Evolutionary conservation across 495 filamentous ascomycete genomes (phyloP).

Genomic region (Usnea hakonensis): DNA sequence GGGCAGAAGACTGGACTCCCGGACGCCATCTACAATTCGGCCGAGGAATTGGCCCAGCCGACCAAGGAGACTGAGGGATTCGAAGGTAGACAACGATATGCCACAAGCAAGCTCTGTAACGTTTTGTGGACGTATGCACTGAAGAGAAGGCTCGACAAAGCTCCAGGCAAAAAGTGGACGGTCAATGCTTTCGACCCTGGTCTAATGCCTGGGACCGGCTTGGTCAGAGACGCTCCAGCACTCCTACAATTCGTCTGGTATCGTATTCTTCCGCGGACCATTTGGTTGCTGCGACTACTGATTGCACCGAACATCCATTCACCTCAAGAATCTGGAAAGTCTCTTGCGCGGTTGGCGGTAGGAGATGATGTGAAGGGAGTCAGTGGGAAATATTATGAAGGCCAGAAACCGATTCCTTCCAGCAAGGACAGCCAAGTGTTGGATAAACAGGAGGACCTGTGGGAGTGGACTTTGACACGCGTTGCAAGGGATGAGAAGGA

Average conservation of each 20-base stretch:
- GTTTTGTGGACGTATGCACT: slow-evolving; percentile 38
- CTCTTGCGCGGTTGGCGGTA: slow-evolving; percentile 32
- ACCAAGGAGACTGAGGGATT: slow-evolving; percentile 18
- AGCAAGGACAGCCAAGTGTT: slow-evolving; percentile 35
- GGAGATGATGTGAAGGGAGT: slow-evolving; percentile 25
- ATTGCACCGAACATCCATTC: slow-evolving; percentile 31
- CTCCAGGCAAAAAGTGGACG: slow-evolving; percentile 26
- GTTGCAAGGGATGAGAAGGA: slow-evolving; percentile 32
- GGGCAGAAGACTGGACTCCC: slow-evolving; percentile 28
- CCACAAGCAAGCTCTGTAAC: slow-evolving; percentile 26
- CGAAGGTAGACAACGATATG: slow-evolving; percentile 28
- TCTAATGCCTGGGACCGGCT: slow-evolving; percentile 40
- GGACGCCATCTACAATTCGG: slow-evolving; percentile 27
- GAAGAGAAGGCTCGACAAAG: slow-evolving; percentile 27
- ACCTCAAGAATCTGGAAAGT: slow-evolving; percentile 31
- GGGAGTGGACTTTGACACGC: slow-evolving; percentile 41
- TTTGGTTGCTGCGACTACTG: slow-evolving; percentile 31
- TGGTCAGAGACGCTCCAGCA: slow-evolving; percentile 26
- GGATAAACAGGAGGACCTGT: slow-evolving; percentile 41
- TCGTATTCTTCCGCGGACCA: slow-evolving; percentile 30
- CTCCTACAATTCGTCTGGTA: slow-evolving; percentile 26
- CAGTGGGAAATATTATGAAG: slow-evolving; percentile 37
- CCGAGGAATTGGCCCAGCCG: slow-evolving; percentile 31
- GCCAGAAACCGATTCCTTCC: slow-evolving; percentile 29
- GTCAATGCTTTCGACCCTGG: slow-evolving; percentile 39